Conservation (phyloP, 2,329 filamentous ascomycete species). For the Aspergillus arachidicola region DNA sequence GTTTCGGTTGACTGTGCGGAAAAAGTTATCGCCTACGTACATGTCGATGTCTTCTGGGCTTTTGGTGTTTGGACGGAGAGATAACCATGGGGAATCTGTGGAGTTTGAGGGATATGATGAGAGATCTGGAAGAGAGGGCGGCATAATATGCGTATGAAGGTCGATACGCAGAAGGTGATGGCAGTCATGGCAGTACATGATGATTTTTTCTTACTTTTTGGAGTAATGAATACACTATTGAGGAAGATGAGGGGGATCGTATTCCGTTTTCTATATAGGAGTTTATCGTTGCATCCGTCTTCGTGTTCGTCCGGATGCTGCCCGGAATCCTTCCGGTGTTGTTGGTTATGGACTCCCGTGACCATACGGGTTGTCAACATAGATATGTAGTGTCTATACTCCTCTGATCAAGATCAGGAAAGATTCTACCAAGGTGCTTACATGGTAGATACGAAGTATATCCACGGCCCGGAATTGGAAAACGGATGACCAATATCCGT, state of each 20-base stretch:
- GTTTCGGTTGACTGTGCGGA: slow-evolving; percentile 21
- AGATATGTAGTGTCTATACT: neutral
- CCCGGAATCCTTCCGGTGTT: neutral
- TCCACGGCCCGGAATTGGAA: neutral
- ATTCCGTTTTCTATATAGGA: neutral
- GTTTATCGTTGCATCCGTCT: neutral
- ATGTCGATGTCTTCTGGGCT: slow-evolving; percentile 15
- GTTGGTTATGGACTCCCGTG: neutral
- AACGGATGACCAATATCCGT: neutral
- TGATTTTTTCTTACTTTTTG: neutral
- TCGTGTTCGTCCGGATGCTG: neutral
- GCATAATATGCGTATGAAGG: slow-evolving; percentile 26
- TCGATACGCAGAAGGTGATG: slow-evolving; percentile 19
- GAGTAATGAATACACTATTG: neutral
- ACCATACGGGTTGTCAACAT: neutral
- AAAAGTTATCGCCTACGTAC: slow-evolving; percentile 20
- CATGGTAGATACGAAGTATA: too few relatives aligned
- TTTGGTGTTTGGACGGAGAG: slow-evolving; percentile 11
- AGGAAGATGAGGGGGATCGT: neutral
- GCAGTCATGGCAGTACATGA: slow-evolving; percentile 10
- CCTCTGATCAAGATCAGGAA: neutral
- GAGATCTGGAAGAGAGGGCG: slow-evolving; percentile 19
- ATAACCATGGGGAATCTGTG: slow-evolving; percentile 15
- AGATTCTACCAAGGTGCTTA: neutral
- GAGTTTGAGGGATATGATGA: slow-evolving; percentile 11